Percentiles rank a stretch among this genome's conserved stretches.
Evolutionary conservation across 768 basidiomycete genomes (phyloP).

Genomic region (Rhizopogon vesiculosus): DNA sequence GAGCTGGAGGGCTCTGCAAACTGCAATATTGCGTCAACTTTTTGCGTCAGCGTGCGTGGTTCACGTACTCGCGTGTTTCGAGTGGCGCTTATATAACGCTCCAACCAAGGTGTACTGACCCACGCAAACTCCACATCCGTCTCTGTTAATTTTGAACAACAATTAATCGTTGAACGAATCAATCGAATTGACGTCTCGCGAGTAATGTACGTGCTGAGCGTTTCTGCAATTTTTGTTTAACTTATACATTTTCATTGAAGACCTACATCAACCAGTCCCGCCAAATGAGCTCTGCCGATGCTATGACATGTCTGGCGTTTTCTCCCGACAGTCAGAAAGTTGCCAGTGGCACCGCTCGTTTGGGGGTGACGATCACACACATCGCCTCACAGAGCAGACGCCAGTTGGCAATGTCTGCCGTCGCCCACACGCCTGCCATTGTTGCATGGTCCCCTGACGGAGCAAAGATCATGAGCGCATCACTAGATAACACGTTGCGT

Average conservation of each 20-base stretch:
- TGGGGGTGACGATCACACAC: neutral
- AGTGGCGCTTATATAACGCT: too few species aligned
- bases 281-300: neutral
- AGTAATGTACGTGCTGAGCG: neutral
- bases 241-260: neutral
- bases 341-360: neutral
- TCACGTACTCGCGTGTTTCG: too few species aligned
- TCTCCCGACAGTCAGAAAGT: neutral
- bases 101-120: too few species aligned
- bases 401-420: neutral
- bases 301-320: neutral
- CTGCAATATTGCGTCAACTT: too few species aligned
- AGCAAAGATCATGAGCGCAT: slow-evolving; percentile 19
- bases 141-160: neutral
- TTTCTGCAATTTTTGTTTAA: neutral
- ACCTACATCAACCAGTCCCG: neutral
- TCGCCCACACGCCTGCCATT: neutral
- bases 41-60: too few species aligned
- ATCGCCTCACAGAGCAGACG: neutral
- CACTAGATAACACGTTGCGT: slow-evolving; percentile 24
- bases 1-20: too few species aligned
- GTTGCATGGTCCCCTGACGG: slow-evolving; percentile 27
- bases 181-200: neutral
- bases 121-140: too few species aligned
- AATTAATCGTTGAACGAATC: neutral